Evolutionary conservation across 106 monocot species (phyloP).

Genomic region (Platanthera guangdongensis): DNA sequence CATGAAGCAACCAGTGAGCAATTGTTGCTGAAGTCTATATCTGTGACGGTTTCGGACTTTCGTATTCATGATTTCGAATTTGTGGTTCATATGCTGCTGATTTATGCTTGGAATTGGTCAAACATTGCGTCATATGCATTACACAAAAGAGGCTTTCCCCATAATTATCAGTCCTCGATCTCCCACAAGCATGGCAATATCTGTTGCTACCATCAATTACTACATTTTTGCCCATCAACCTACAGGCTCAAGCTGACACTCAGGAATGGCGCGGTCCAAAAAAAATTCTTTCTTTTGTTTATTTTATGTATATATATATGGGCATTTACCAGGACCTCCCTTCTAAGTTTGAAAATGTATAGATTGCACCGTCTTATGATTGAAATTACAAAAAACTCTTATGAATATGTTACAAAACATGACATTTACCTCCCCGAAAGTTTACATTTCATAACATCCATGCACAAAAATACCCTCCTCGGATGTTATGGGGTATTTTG

Average conservation of each 20-base stretch:
- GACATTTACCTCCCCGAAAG: too few species aligned
- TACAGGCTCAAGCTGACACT: not conserved
- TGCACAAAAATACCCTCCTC: too few species aligned
- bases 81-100: constrained; percentile 15
- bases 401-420: too few species aligned
- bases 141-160: constrained; percentile 6
- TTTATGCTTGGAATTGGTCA: constrained; percentile 25
- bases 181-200: constrained; percentile 13
- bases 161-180: constrained; percentile 23
- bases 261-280: constrained; percentile 3
- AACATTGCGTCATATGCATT: constrained; percentile 11
- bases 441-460: too few species aligned
- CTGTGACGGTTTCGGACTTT: constrained; percentile 6
- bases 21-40: constrained; percentile 10
- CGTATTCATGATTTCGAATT: constrained; percentile 7
- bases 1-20: constrained; percentile 28
- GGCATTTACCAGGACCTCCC: too few species aligned
- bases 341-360: too few species aligned
- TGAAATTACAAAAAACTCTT: too few species aligned
- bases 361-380: too few species aligned
- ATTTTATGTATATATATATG: too few species aligned
- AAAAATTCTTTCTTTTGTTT: constrained; percentile 6
- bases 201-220: constrained; percentile 27
- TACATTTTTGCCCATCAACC: constrained; percentile 71
- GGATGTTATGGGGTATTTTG: too few species aligned